Evolutionary conservation across 768 basidiomycete species (phyloP), one percentile per base, ranked within the genome.

Genomic region (Clitopilus passeckerianus): DNA sequence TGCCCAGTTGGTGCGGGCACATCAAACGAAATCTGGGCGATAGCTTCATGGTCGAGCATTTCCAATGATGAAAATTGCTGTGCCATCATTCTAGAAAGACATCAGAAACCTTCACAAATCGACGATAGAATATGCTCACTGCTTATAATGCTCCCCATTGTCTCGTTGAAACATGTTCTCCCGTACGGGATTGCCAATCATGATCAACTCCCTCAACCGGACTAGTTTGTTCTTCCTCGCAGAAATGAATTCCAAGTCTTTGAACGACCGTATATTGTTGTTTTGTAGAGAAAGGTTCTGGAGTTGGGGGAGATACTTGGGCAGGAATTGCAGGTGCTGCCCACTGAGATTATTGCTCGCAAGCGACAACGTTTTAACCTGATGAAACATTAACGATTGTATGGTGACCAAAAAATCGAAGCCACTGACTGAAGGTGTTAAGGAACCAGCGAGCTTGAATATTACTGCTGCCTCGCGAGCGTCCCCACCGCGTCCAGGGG

Each of bases 311-410:
- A 98, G 78, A 66, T 87, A 93, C 68, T 85, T 84, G 22, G 83
- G 74, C 30, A 96, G 75, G 27, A 82, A 78, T 14, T 80, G 74
- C 18, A 96, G 72, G 58, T 86, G 75, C 3, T 79, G 70, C 6
- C 91, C 86, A 52, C 71, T 79, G 24, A 79, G 65, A 58, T 91
- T 82, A 62, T 87, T 86, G 69, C 90, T 86, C 41, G 93, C 91
- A 43, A 98, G 78, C 0, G 93, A 95, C 12, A 98, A 73, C 0
- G 95, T 94, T 69, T 87, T 81, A 37, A 89, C 82, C 87, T 90
- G 30, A 12, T 27, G n/a, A 57, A 7, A 14, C 53, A 59, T 59
- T 27, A 69, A 59, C 58, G 58, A 56, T 55, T 18, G 50, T 35
- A 46, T 57, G 27, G 59, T 9, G 34, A 53, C 2, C 22, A 10